Evolutionary conservation across 73 alveolate genomes (phyloP), one percentile per base, ranked within the genome.

Genomic region (Effrenium voratum): DNA sequence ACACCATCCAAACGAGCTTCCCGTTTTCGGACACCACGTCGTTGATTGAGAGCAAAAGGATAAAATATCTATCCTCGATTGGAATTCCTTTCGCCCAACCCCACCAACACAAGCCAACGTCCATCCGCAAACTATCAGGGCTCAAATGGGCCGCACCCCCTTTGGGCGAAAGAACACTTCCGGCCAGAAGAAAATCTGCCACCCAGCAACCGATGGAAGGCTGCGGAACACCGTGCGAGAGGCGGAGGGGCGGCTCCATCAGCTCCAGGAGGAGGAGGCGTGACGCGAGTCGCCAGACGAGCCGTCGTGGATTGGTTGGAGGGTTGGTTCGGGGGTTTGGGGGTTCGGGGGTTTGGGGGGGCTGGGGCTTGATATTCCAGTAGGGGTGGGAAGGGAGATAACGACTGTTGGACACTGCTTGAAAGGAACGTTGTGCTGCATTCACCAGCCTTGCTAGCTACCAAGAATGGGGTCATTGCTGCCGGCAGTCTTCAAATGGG

Each of bases 201-300:
- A 22, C 38, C 22, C 59, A 12, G 55, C 86, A 40, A 45, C 90
- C 32, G 16, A 8, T n/a, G 75, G 16, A 41, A 90, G 97, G 97
- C 59, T 90, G 49, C 72, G 86, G 43, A 68, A 36, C 73, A 90
- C 97, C 15, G 97, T 90, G 28, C 47, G 97, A 13, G 97, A 90
- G 66, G 75, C 87, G 34, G 97, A 90, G 46, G 88, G 52, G 6
- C 87, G 72, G n/a, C 97, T 90, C 38, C 97, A 79, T 43, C 85
- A 45, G 72, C 55, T 90, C 19, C 70, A 87, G 5, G 97, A 90
- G 44, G 97, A 90, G 97, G 97, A 90, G 97, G 97, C 36, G 84
- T 38, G 34, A 26, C 4, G 4, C 76, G 63, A n/a, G n/a, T n/a
- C n/a, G n/a, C n/a, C n/a, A n/a, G 63, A 52, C 63, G 63, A 52